These are phyloP conservation scores for Fibroporia radiculosa DNA, from an alignment of 768 basidiomycete species.

Conservation along the genomic window DNA sequence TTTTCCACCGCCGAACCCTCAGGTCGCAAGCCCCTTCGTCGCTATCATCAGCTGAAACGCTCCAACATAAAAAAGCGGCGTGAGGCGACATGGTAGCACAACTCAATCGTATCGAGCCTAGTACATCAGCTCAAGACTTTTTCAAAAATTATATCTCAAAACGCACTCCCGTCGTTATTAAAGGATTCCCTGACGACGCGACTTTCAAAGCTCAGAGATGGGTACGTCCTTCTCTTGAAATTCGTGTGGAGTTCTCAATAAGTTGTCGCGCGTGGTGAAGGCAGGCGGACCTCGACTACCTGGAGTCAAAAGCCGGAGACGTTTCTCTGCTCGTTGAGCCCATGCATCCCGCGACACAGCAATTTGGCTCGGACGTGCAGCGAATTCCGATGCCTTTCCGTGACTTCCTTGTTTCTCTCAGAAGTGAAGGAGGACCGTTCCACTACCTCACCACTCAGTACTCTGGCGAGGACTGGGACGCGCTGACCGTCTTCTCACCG, in stretches of 20 bases:
- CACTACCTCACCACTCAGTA: conserved; percentile 26
- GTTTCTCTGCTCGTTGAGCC: conserved; percentile 21
- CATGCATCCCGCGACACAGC: conserved; percentile 18
- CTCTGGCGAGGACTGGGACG: conserved; percentile 18
- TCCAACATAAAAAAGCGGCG: too few relatives aligned
- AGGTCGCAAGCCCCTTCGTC: too few relatives aligned
- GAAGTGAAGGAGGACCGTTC: conserved; percentile 12
- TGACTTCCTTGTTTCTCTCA: conserved; percentile 16
- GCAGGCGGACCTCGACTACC: conserved; percentile 20
- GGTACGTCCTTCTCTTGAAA: conserved; percentile 10
- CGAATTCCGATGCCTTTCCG: conserved; percentile 18
- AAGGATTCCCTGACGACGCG: conserved; percentile 19
- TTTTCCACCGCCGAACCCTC: too few relatives aligned
- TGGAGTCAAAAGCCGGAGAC: conserved; percentile 18
- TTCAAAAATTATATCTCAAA: conserved; percentile 18
- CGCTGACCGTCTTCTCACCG: conserved; percentile 20
- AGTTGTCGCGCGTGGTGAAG: not conserved
- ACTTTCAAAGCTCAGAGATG: conserved; percentile 18
- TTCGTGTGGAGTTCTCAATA: not conserved
- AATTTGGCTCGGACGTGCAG: conserved; percentile 23
- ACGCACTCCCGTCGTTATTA: conserved; percentile 18
- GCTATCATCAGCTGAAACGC: too few relatives aligned
- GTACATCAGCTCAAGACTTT: conserved; percentile 13
- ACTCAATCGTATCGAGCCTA: conserved; percentile 5
- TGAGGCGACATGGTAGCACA: not conserved